Conservation (phyloP, 2,329 filamentous ascomycete species). For the Dendrostoma leiphaemia region DNA sequence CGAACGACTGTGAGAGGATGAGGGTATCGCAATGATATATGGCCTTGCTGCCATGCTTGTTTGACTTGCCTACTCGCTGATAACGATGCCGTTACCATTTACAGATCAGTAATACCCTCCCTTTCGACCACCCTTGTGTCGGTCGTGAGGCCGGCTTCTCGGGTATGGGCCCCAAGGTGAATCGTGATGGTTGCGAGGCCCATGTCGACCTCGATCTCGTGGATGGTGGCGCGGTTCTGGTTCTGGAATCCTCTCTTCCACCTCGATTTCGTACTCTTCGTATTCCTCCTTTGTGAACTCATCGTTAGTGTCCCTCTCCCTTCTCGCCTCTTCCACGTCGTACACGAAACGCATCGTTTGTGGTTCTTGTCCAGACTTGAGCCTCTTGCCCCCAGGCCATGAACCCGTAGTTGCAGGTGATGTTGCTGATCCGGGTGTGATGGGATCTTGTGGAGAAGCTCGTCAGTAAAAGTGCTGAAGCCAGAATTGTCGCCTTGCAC, state of each 20-base stretch:
- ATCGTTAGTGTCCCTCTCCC: constrained; percentile 67
- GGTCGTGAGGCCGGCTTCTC: constrained; percentile 16
- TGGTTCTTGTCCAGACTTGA: constrained; percentile 35
- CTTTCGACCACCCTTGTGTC: constrained; percentile 17
- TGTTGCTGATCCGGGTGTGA: constrained; percentile 35
- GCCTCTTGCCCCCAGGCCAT: constrained; percentile 40
- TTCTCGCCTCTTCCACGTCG: constrained; percentile 70
- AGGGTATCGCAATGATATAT: neutral
- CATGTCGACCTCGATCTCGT: constrained; percentile 19
- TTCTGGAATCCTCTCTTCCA: constrained; percentile 60
- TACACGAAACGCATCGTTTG: constrained; percentile 90
- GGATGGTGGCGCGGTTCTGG: constrained; percentile 24
- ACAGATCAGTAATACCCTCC: constrained; percentile 18
- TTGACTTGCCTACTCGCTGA: neutral
- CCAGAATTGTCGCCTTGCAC: too few relatives aligned
- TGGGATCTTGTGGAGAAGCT: too few relatives aligned
- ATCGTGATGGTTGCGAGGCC: constrained; percentile 16
- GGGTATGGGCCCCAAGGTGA: constrained; percentile 17
- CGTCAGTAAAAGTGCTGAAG: too few relatives aligned
- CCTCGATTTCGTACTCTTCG: constrained; percentile 74
- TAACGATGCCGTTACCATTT: neutral
- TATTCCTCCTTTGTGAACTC: constrained; percentile 71
- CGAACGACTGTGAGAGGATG: neutral
- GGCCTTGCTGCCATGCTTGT: neutral
- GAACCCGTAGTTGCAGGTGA: constrained; percentile 40